Base-by-base conservation (phyloP, 2,329 filamentous ascomycete species). In the Verticillium dahliae region DNA sequence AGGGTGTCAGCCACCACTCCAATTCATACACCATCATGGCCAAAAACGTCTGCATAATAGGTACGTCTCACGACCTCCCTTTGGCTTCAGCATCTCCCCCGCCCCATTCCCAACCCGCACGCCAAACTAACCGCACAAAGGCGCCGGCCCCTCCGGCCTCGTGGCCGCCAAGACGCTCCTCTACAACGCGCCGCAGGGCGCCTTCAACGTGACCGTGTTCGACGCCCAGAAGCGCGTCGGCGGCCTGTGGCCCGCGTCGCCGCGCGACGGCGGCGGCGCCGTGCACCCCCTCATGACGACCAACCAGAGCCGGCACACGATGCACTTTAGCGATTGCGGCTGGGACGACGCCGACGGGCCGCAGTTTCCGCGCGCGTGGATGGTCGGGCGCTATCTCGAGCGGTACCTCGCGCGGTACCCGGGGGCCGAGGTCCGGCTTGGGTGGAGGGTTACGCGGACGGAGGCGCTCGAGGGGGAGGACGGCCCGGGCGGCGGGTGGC, bases 221-320 rank as follows among this genome's bases (percentile, higher is more conserved):
- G 91, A 96, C 57, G 76, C 81, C 15, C 82, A 86, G 56, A 69
- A 80, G 38, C 81, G 84, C 45, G 80, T 94, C 15, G 91, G 91
- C 11, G 91, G 91, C 0, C 82, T 95, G n/a, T 96, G 91, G 91
- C 88, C 89, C 35, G 3, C 75, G 78, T 1, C 73, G 74, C 13
- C 80, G 77, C 60, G 66, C 1, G 85, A 87, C 60, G 66, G 64
- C n/a, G 74, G 67, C 1, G 80, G 84, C 2, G 75, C 84, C 45
- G 75, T 89, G 15, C 85, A 89, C 64, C 89, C 88, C 9, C 81
- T 89, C 59, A 90, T 90, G 80, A 79, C 84, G 15, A 85, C 85
- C 4, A 96, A 96, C 71, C 85, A 93, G 68, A 92, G 89, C 75
- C 84, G 83, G 56, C 91, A 92, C 72, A 91, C 90, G 0, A 86